phyloP scores from a whole-genome alignment of 768 basidiomycete genomes.

The Russula emetica region DNA sequence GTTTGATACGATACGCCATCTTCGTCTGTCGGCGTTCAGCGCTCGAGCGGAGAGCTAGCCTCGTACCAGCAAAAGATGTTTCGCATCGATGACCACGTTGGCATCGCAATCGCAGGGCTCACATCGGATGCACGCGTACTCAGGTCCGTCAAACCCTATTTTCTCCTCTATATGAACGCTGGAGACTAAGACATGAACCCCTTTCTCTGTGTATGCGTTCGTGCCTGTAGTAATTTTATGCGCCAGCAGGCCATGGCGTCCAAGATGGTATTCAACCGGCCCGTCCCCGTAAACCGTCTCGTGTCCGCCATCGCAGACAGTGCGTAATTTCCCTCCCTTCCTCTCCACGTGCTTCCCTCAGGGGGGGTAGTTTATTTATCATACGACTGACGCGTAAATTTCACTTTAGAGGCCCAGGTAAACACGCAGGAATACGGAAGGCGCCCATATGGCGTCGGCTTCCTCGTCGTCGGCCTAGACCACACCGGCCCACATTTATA shows the following conservation, averaged over 20 bases:
- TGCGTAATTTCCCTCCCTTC: slow-evolving; percentile 40
- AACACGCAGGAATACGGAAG: slow-evolving; percentile 99
- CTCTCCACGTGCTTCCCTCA: background rate
- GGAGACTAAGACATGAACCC: background rate
- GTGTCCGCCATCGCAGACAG: slow-evolving; percentile 94
- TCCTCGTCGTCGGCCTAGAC: slow-evolving; percentile 95
- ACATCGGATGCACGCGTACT: slow-evolving; percentile 97
- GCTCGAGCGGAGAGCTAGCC: slow-evolving; percentile 95
- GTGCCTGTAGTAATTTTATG: slow-evolving; percentile 84
- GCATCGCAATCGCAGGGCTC: slow-evolving; percentile 98
- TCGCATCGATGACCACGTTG: slow-evolving; percentile 98
- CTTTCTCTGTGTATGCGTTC: background rate
- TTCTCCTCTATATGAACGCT: background rate
- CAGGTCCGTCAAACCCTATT: slow-evolving; percentile 52
- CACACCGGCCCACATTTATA: slow-evolving; percentile 96
- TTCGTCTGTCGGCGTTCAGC: slow-evolving; percentile 44
- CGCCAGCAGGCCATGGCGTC: slow-evolving; percentile 96
- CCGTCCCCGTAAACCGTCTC: slow-evolving; percentile 89
- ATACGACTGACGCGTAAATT: background rate
- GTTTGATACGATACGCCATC: background rate
- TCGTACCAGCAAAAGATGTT: slow-evolving; percentile 99
- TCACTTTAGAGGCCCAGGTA: slow-evolving; percentile 80
- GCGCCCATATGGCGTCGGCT: slow-evolving; percentile 96
- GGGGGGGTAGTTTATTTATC: background rate
- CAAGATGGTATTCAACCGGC: slow-evolving; percentile 92